Conservation (phyloP, 345 rosid genomes). For the Clausena lansium region DNA sequence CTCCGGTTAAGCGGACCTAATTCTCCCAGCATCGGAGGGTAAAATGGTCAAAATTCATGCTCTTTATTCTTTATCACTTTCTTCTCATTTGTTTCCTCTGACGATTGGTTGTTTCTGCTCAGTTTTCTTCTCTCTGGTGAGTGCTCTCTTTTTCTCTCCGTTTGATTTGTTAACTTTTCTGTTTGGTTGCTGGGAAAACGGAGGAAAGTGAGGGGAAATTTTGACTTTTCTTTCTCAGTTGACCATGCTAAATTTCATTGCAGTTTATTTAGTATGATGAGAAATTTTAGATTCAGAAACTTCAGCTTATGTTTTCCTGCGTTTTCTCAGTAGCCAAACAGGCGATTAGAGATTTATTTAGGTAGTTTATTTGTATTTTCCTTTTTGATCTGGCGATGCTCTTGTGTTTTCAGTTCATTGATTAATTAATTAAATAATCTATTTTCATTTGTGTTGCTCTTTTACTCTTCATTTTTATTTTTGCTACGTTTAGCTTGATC, state of each 20-base stretch:
- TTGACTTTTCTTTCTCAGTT: not conserved
- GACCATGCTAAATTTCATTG: not conserved
- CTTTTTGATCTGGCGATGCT: constrained; percentile 9
- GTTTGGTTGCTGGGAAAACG: constrained; percentile 21
- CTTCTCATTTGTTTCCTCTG: not conserved
- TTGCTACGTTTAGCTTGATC: not conserved
- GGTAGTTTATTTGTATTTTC: not conserved
- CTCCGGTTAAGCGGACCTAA: not conserved
- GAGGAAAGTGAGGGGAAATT: not conserved
- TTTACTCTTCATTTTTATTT: not conserved
- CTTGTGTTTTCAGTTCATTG: not conserved
- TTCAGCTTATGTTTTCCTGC: not conserved
- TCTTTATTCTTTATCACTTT: not conserved
- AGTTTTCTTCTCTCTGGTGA: constrained; percentile 3
- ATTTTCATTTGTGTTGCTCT: not conserved
- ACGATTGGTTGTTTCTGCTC: not conserved
- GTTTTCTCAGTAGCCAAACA: not conserved
- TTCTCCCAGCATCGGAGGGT: not conserved
- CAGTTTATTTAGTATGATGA: too few species aligned
- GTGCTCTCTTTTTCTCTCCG: not conserved
- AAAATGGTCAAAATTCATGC: not conserved
- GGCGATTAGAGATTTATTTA: not conserved
- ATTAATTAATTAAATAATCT: not conserved
- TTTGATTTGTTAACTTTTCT: not conserved
- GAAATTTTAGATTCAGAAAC: not conserved